phyloP scores from a whole-genome alignment of 768 basidiomycete species.

The Macrolepiota fuliginosa region DNA sequence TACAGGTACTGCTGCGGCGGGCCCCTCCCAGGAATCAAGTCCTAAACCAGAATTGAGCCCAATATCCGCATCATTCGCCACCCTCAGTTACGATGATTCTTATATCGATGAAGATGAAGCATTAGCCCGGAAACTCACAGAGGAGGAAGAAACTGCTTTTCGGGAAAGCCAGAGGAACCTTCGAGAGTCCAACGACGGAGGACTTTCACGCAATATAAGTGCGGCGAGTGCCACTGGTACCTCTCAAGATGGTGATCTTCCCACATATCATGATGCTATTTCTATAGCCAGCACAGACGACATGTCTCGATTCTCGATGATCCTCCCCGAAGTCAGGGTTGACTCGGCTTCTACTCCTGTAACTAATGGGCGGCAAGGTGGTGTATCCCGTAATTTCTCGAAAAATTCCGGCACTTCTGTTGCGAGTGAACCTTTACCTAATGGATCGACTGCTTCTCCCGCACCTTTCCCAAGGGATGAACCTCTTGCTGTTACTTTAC shows the following conservation, averaged over 20 bases:
- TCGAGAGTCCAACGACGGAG: background rate
- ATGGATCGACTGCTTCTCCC: background rate
- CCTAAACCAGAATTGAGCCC: background rate
- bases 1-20: background rate
- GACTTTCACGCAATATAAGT: background rate
- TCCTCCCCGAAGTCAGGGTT: conserved; percentile 6
- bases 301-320: background rate
- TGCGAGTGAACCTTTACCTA: background rate
- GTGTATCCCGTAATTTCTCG: conserved; percentile 5
- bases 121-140: conserved; percentile 38
- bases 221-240: background rate
- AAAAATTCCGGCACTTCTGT: background rate
- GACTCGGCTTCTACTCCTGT: background rate
- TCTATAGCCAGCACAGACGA: background rate
- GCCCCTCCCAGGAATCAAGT: background rate
- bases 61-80: background rate
- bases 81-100: conserved; percentile 2
- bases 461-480: background rate
- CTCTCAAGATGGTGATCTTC: background rate
- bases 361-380: background rate
- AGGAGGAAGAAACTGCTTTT: conserved; percentile 33
- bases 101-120: conserved; percentile 41
- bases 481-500: background rate
- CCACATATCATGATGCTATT: conserved; percentile 2
- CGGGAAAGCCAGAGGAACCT: conserved; percentile 9